Conservation (phyloP, 225 moss, liverwort and hornwort species). For the Physcomitrellopsis africana region DNA sequence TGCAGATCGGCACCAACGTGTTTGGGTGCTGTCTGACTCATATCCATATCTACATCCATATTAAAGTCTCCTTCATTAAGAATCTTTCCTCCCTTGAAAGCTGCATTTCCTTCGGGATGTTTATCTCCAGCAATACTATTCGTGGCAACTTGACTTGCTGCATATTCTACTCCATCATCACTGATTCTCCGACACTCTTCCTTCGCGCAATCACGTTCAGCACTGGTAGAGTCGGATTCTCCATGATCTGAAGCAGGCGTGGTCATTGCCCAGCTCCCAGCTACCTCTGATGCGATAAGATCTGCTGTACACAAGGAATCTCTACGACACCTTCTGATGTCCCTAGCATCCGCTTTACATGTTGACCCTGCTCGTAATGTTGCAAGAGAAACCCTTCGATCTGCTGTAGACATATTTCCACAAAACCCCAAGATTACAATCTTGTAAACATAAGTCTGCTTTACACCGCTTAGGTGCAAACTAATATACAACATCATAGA, state of each 20-base stretch:
- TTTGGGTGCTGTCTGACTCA: conserved; percentile 62
- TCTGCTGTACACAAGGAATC: conserved; percentile 64
- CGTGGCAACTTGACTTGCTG: conserved; percentile 66
- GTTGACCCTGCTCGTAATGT: conserved; percentile 24
- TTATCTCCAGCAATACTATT: conserved; percentile 47
- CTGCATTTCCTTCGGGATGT: conserved; percentile 26
- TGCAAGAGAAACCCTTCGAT: conserved; percentile 25
- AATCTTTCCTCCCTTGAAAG: conserved; percentile 33
- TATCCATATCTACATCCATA: conserved; percentile 50
- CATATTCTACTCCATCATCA: conserved; percentile 52
- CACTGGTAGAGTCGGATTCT: conserved; percentile 55
- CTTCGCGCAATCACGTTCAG: conserved; percentile 33
- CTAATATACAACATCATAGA: neutral
- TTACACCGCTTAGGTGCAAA: conserved; percentile 11
- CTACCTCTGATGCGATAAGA: conserved; percentile 56
- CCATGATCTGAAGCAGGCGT: conserved; percentile 52
- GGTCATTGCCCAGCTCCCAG: conserved; percentile 65
- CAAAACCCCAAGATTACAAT: conserved; percentile 1
- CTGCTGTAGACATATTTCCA: conserved; percentile 28
- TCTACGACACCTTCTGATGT: conserved; percentile 33
- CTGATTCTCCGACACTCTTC: conserved; percentile 37
- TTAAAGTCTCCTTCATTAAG: conserved; percentile 26
- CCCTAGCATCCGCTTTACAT: conserved; percentile 29
- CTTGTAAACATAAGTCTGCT: neutral
- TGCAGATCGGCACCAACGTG: conserved; percentile 24